Conservation (phyloP, 495 filamentous ascomycete species). For the Penicillium samsonianum region DNA sequence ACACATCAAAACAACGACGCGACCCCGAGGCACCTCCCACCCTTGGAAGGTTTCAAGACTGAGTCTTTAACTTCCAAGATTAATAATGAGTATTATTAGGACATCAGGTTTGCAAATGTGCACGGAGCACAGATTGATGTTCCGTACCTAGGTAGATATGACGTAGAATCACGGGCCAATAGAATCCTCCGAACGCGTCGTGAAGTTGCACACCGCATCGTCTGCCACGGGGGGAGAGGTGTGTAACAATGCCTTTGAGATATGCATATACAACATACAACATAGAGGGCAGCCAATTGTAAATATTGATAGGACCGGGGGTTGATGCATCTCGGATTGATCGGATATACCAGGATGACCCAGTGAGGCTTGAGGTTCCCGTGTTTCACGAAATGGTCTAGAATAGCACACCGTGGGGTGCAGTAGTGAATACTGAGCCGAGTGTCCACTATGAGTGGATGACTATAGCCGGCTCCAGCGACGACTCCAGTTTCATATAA, state of each 20-base stretch:
- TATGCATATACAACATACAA: neutral
- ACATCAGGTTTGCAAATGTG: conserved; percentile 11
- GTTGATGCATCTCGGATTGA: conserved; percentile 4
- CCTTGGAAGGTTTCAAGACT: neutral
- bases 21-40: neutral
- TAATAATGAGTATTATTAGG: neutral
- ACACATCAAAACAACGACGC: neutral
- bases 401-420: conserved; percentile 28
- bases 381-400: conserved; percentile 24
- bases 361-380: neutral
- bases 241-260: neutral
- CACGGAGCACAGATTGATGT: conserved; percentile 7
- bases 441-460: conserved; percentile 19
- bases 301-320: neutral
- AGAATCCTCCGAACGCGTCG: neutral
- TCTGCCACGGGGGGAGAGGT: neutral
- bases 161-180: conserved; percentile 6
- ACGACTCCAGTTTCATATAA: no score
- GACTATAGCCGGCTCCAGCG: conserved; percentile 16
- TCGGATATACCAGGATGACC: conserved; percentile 1
- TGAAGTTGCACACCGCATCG: conserved; percentile 7
- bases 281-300: neutral
- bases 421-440: conserved; percentile 15
- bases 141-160: neutral
- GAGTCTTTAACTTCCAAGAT: neutral